Conservation (phyloP, 352 stramenopile species). For the Blastocystis sp. region DNA sequence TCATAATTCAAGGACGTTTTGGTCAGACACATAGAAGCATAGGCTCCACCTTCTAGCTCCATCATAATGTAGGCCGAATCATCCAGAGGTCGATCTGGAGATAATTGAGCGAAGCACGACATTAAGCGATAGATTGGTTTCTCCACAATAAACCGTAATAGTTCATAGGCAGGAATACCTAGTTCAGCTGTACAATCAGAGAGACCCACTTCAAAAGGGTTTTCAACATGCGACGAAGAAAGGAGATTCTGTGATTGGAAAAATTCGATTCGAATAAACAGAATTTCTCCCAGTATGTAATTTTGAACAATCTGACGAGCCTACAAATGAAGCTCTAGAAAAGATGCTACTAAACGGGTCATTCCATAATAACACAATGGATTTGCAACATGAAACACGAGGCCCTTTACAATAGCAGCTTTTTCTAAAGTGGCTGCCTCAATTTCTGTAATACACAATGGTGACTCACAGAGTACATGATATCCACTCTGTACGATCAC, state of each 20-base stretch:
- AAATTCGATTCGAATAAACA: background rate
- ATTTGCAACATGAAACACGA: slow-evolving; percentile 10
- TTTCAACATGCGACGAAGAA: background rate
- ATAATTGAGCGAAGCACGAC: background rate
- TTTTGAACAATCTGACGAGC: background rate
- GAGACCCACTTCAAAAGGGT: background rate
- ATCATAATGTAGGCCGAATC: slow-evolving; percentile 3
- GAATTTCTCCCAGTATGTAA: slow-evolving; percentile 22
- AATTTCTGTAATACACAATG: slow-evolving; percentile 39
- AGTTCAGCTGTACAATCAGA: slow-evolving; percentile 34
- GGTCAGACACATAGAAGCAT: background rate
- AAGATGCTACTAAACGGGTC: background rate
- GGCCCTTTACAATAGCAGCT: background rate
- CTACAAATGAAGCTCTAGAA: background rate
- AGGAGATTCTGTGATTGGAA: background rate
- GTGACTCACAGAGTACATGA: slow-evolving; percentile 3
- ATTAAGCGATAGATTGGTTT: slow-evolving; percentile 37
- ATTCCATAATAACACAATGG: slow-evolving; percentile 45
- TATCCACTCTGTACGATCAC: background rate
- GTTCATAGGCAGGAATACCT: slow-evolving; percentile 31
- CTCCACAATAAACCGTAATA: slow-evolving; percentile 4
- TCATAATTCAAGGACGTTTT: background rate
- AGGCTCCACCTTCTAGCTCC: slow-evolving; percentile 9
- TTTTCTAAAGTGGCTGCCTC: slow-evolving; percentile 15
- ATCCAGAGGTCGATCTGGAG: background rate